Evolutionary conservation across 164 flowering plant genomes (phyloP), one percentile per base, ranked within the genome.

Genomic region (Annona squamosa): DNA sequence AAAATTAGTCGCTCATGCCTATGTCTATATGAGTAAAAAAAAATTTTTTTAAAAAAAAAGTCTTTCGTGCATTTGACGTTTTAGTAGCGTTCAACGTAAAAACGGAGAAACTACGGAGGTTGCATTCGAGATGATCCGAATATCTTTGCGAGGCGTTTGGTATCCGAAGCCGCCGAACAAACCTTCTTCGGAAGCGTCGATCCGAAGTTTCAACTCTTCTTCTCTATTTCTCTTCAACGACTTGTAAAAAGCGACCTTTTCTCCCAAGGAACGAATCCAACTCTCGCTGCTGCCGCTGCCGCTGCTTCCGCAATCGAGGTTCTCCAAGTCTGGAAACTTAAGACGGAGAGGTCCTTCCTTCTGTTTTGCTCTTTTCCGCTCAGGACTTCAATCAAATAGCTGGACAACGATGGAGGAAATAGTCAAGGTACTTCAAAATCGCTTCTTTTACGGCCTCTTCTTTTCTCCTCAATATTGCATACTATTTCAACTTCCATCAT

Each of bases 181-280:
- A 7, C 59, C 57, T 52, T 44, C 46, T 66, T 66, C 68, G 68
- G 68, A 66, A 66, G 17, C 68, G 42, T 66, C 68, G n/a, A 16
- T 42, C 4, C 5, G 44, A 7, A 63, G 41, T 66, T 66, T 43
- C 68, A 66, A 66, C 68, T 44, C 46, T 5, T 4, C 37, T 16
- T 56, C 61, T 63, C 65, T 63, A 4, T 17, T 63, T 63, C 18
- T 17, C 37, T 63, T 63, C 65, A 12, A 19, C 5, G 18, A 63
- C 7, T 17, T 17, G 37, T 10, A 63, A 44, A 66, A 66, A 66
- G 5, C 68, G 43, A 37, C 45, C 5, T 41, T 17, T 10, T 66
- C 68, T 42, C 17, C 5, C 4, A 66, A 66, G 48, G 12, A 66
- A 44, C 68, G 68, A 66, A 66, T 42, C 46, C 59, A 52, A 12